Evolutionary conservation across 805 yeast genomes (phyloP), one percentile per base, ranked within the genome.

Genomic region (Yarrowia sp.): DNA sequence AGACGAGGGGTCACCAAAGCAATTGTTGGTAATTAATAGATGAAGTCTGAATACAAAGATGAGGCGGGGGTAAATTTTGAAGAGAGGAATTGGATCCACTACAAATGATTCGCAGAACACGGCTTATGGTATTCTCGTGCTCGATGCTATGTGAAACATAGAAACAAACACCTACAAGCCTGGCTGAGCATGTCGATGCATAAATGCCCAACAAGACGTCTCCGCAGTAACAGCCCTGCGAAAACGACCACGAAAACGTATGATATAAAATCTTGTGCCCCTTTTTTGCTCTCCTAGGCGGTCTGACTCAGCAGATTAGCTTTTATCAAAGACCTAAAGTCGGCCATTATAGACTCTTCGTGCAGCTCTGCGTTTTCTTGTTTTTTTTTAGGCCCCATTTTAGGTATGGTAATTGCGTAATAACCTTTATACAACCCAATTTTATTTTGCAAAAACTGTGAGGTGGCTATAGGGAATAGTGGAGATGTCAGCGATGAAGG

Each of bases 361-460:
- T 44, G 51, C 51, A 44, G 22, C 18, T 16, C 25, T 19, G 35
- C 51, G 51, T 44, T 33, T 44, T 7, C 32, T 27, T 44, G 16
- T 29, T 44, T 44, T 29, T 14, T 25, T 27, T 29, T 44, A 44
- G 35, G 51, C 25, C 35, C 51, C 49, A 27, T 44, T 44, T 44
- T 44, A 44, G 49, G 49, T n/a, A 44, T 44, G 49, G 49, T 44
- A 44, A 44, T 44, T 27, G 49, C 33, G 16, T 25, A 12, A 27
- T 12, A 16, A 27, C 6, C 33, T 25, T 44, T 13, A 7, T 5
- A 18, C 12, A 19, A 6, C 7, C 12, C 13, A 44, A 19, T 10
- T 9, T 7, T 24, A 24, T 8, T 18, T 19, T 16, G n/a, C 25
- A 44, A 29, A 29, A n/a, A 2, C 18, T 7, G 29, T 4, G 29